These are phyloP conservation scores for Mortierella sp. DNA, from an alignment of 371 early-diverging fungal species.

Conservation along the genomic window DNA sequence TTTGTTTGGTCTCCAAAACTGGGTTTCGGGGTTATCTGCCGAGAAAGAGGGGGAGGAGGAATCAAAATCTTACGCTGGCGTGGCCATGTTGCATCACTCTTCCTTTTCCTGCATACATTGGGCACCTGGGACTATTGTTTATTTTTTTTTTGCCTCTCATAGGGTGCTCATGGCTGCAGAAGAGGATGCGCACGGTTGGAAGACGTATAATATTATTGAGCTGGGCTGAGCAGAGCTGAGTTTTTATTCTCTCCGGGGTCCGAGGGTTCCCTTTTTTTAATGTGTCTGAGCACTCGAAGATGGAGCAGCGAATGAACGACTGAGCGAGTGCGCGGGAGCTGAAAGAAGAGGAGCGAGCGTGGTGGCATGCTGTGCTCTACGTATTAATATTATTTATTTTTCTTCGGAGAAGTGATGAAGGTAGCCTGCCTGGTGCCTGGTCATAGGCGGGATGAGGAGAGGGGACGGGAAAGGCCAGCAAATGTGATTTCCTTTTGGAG, in stretches of 20 bases:
- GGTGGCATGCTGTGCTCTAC: neutral
- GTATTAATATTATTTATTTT: neutral
- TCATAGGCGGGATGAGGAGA: neutral
- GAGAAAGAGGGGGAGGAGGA: no score
- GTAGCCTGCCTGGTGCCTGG: neutral
- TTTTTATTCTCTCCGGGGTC: neutral
- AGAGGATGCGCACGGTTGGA: neutral
- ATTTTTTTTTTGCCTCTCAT: neutral
- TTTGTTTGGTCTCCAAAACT: neutral
- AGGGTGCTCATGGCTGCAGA: no score
- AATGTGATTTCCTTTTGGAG: neutral
- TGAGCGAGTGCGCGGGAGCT: neutral
- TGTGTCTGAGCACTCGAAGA: neutral
- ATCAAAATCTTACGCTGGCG: no score
- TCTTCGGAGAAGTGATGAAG: neutral
- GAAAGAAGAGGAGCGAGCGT: neutral
- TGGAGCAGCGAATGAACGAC: neutral
- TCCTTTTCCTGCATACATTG: neutral
- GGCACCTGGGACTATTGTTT: neutral
- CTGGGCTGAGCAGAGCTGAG: slow-evolving; percentile 4
- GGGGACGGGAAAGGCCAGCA: neutral
- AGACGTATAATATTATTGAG: neutral
- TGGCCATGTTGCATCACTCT: neutral
- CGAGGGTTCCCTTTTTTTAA: neutral
- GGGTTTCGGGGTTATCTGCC: no score